Evolutionary conservation across 1,139 yeast species (phyloP).

Genomic region (Pneumocystis wakefieldiae): DNA sequence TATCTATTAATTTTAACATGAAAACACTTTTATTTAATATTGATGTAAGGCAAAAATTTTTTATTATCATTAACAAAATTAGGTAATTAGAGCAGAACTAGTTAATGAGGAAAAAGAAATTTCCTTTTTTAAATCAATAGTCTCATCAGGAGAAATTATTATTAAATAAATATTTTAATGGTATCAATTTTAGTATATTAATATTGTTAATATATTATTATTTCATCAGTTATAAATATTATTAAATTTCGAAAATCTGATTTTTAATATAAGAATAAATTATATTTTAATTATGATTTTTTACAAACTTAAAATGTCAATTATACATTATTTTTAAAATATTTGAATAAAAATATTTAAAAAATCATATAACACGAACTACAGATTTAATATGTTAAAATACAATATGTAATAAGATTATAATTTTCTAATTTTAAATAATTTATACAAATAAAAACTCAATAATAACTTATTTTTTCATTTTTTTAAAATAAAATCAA

Average conservation of each 20-base stretch:
- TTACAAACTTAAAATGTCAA: not conserved
- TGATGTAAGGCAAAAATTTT: not conserved
- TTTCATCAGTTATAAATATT: not conserved
- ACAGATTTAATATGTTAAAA: not conserved
- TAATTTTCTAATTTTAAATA: too few relatives aligned
- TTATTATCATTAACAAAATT: not conserved
- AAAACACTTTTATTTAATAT: not conserved
- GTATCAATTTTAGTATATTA: not conserved
- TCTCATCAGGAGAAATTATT: not conserved
- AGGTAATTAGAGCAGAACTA: not conserved
- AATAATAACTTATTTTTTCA: too few relatives aligned
- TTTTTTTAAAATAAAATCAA: too few relatives aligned
- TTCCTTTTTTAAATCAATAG: not conserved
- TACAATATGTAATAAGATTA: not conserved
- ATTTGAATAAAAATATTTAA: not conserved
- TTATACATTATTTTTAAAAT: not conserved
- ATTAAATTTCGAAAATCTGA: not conserved
- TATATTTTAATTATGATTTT: not conserved
- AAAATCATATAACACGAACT: not conserved
- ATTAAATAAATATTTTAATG: not conserved
- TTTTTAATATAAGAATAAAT: not conserved
- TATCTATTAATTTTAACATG: not conserved
- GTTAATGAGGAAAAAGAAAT: not conserved
- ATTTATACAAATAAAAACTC: too few relatives aligned
- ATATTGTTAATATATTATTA: not conserved